Evolutionary conservation across 768 basidiomycete genomes (phyloP), one percentile per base, ranked within the genome.

Genomic region (Boletales sp.): DNA sequence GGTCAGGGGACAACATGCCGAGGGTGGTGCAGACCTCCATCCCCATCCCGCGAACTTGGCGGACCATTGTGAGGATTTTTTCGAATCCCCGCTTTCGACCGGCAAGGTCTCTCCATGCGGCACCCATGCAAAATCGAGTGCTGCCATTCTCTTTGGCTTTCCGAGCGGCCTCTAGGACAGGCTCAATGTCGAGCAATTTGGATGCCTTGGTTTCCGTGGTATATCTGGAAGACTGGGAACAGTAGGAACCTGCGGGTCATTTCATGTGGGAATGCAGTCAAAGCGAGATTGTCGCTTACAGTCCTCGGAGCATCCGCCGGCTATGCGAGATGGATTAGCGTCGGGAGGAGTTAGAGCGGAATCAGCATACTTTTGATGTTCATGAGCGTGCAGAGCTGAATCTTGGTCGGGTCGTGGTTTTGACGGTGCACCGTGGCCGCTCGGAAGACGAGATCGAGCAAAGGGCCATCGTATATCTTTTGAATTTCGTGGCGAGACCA

Each of bases 1-100:
- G 95, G 51, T 94, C 92, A 19, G 94, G 90, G 11, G 84, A 83
- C 41, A 99, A 77, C 95, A 99, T 98, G 40, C 95, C 95, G 29
- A 99, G 81, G 5, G 95, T 99, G 37, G 95, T 97, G 74, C 95
- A 99, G 21, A 99, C 95, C 72, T 99, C 95, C 95, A 99, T 97
- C 36, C 87, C 94, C 90, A 97, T 94, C 17, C 81, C 89, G 56
- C 94, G 84, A 67, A 92, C 84, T 68, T 90, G 81, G 32, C 78
- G 76, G 50, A 98, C 94, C 94, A 98, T 98, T 55, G 83, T 74
- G 55, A 98, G 72, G 60, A 98, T 97, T 60, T 82, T 81, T 66
- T 97, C 90, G 56, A 98, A 98, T 0, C 94, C 94, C 38, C 90
- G 79, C 69, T 95, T 97, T 55, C 91, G 81, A 3, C 95, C 93